Evolutionary conservation across 345 rosid genomes (phyloP).

Genomic region (Combretum micranthum): DNA sequence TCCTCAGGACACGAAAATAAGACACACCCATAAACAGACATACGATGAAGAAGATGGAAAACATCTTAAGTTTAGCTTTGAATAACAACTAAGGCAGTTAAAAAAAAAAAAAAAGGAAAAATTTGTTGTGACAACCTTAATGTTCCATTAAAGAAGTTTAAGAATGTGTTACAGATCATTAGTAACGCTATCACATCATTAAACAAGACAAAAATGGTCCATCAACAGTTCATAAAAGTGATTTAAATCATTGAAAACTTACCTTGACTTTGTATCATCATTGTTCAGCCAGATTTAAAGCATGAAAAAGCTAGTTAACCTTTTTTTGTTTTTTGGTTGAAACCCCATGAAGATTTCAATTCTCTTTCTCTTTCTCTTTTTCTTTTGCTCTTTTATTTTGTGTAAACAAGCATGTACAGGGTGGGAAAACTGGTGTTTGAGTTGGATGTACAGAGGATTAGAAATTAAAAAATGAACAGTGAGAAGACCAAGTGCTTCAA

Average conservation of each 20-base stretch:
- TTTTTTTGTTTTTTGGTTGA: not conserved
- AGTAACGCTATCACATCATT: slow-evolving; percentile 5
- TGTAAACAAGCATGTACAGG: slow-evolving; percentile 35
- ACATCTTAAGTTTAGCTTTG: slow-evolving; percentile 3
- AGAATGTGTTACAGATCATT: not conserved
- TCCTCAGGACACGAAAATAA: not conserved
- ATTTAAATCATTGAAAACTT: not conserved
- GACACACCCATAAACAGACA: not conserved
- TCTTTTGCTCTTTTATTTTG: slow-evolving; percentile 17
- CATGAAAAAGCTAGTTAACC: slow-evolving; percentile 1
- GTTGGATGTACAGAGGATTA: slow-evolving; percentile 50
- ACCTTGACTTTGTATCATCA: slow-evolving; percentile 7
- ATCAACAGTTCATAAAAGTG: too few relatives aligned
- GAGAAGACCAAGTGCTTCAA: slow-evolving; percentile 26
- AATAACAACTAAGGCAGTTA: not conserved
- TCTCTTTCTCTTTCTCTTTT: slow-evolving; percentile 5
- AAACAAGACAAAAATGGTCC: slow-evolving; percentile 6
- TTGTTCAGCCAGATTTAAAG: not conserved
- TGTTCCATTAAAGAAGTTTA: not conserved
- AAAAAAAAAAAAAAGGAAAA: slow-evolving; percentile 1
- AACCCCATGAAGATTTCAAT: not conserved
- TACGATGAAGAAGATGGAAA: slow-evolving; percentile 1
- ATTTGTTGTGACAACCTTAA: slow-evolving; percentile 1
- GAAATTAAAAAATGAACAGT: slow-evolving; percentile 24
- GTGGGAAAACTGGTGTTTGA: slow-evolving; percentile 48